Evolutionary conservation across 352 stramenopile genomes (phyloP).

Genomic region (Globisporangium emineosum): DNA sequence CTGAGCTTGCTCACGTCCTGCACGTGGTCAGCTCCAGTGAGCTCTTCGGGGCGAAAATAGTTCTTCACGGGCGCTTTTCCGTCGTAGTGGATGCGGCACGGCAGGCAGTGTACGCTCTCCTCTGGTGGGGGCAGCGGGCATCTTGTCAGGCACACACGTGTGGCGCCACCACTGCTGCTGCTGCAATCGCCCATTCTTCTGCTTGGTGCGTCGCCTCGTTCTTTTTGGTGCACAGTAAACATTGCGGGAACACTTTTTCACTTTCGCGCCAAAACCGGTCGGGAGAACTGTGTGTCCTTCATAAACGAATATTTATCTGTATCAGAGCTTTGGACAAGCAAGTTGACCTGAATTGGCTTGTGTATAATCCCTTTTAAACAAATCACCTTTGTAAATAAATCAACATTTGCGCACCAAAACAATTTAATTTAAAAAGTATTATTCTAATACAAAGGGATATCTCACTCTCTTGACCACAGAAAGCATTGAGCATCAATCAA

Average conservation of each 20-base stretch:
- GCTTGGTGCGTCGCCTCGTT: background rate
- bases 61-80: constrained; percentile 63
- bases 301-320: background rate
- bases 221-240: background rate
- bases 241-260: background rate
- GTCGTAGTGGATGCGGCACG: constrained; percentile 70
- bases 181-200: background rate
- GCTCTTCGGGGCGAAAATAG: constrained; percentile 59
- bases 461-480: background rate
- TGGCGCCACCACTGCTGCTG: constrained; percentile 6
- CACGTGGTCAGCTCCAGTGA: constrained; percentile 24
- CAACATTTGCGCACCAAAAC: background rate
- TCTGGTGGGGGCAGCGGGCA: constrained; percentile 61
- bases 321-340: background rate
- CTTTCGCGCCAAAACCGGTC: constrained; percentile 2
- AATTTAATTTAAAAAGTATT: background rate
- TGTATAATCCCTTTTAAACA: background rate
- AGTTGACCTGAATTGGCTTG: background rate
- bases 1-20: constrained; percentile 25
- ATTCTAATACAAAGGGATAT: background rate
- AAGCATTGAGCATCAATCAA: background rate
- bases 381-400: background rate
- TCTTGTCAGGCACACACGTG: constrained; percentile 66
- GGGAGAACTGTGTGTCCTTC: background rate
- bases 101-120: constrained; percentile 65